phyloP scores from a whole-genome alignment of 1,284 basidiomycete genomes.

The Apiotrichum sp. region DNA sequence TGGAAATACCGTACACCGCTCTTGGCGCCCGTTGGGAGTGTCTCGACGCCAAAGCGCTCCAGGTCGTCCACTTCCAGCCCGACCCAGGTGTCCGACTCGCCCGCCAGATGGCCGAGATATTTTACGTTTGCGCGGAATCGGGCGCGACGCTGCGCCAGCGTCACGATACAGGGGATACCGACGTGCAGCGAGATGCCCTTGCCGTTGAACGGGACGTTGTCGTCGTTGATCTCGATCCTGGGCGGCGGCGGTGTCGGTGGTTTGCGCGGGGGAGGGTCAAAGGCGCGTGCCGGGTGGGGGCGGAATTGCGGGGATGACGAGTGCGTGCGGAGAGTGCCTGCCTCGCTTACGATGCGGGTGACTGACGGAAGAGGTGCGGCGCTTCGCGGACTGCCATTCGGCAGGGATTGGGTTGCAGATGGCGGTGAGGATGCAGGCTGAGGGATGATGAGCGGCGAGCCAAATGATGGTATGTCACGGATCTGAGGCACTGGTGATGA shows the following conservation, averaged over 20 bases:
- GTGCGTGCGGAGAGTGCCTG: conserved; percentile 1
- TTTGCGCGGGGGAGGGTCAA: conserved; percentile 36
- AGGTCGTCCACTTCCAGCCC: conserved; percentile 78
- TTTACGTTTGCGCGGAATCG: conserved; percentile 79
- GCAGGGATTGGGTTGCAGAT: too few relatives aligned
- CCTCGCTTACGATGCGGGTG: conserved; percentile 3
- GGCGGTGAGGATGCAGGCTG: neutral
- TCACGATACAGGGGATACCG: conserved; percentile 86
- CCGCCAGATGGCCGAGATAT: conserved; percentile 77
- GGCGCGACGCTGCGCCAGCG: conserved; percentile 58
- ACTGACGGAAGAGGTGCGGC: neutral
- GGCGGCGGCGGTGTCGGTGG: conserved; percentile 7
- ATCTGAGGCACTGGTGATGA: neutral
- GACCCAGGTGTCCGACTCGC: conserved; percentile 73
- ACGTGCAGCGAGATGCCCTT: conserved; percentile 69
- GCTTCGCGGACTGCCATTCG: neutral
- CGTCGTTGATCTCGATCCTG: conserved; percentile 12
- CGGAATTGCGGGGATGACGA: conserved; percentile 23
- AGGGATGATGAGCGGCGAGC: neutral
- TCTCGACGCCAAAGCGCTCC: conserved; percentile 43
- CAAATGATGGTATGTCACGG: neutral
- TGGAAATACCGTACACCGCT: conserved; percentile 36
- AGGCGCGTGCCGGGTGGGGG: conserved; percentile 43
- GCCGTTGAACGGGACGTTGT: conserved; percentile 18
- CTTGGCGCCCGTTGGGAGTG: conserved; percentile 21